Evolutionary conservation across 2,329 filamentous ascomycete species (phyloP).

Genomic region (Venturia aucupariae): DNA sequence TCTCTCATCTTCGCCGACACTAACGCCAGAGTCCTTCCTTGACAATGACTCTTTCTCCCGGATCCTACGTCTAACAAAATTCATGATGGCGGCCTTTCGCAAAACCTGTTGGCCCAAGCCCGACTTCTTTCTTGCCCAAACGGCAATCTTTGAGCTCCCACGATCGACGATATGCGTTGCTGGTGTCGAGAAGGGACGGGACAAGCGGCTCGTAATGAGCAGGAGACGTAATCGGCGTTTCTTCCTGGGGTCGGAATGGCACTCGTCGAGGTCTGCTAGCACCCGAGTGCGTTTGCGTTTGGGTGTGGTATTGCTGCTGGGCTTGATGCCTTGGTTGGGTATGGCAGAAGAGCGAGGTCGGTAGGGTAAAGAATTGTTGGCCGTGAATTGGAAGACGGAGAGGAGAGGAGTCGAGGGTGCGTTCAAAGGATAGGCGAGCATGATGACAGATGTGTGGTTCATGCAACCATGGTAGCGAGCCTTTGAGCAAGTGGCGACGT

Average conservation of each 20-base stretch:
- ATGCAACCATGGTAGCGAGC: not conserved
- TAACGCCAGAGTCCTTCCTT: constrained; percentile 14
- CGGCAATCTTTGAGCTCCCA: constrained; percentile 40
- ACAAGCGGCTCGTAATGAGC: constrained; percentile 62
- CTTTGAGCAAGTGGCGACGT: not conserved
- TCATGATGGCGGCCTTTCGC: constrained; percentile 57
- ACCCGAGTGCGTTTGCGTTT: constrained; percentile 12
- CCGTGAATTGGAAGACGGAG: constrained; percentile 2
- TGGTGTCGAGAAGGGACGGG: constrained; percentile 58
- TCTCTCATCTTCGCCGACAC: constrained; percentile 12
- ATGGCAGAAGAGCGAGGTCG: not conserved
- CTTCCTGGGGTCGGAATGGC: constrained; percentile 35
- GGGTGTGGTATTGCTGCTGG: not conserved
- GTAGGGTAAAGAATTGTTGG: not conserved
- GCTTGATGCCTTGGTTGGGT: not conserved
- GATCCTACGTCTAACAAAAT: constrained; percentile 39
- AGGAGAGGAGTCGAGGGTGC: not conserved
- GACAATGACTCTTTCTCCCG: not conserved
- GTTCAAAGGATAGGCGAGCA: not conserved
- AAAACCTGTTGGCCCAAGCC: constrained; percentile 43
- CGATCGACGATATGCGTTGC: constrained; percentile 61
- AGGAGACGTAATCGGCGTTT: constrained; percentile 55
- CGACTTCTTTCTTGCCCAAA: constrained; percentile 37
- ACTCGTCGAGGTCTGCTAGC: constrained; percentile 9
- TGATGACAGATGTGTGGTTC: not conserved